Base-by-base conservation (phyloP, 495 filamentous ascomycete genomes). In the Corynascus novoguineensis region DNA sequence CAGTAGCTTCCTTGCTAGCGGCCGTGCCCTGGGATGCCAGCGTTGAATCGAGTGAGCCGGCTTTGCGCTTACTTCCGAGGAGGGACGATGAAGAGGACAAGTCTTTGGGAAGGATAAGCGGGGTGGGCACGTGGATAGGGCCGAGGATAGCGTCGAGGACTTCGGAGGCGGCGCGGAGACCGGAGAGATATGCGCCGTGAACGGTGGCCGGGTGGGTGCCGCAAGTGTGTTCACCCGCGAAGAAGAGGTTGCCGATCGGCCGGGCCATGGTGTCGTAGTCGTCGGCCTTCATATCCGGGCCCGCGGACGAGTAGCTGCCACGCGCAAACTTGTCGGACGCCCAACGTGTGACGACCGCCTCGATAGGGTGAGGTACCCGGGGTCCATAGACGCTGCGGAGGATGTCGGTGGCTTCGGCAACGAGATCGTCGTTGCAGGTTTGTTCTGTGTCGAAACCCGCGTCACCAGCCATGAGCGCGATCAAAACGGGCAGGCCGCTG, bases 151-250 rank as follows among this genome's bases (percentile, higher is more conserved):
- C 70, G 49, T 89, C 84, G 46, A 95, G 78, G 1, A 97, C 79
- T 57, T 97, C 90, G 17, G 88, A 81, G 3, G 95, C 93, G 4
- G 88, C 92, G 17, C 92, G 84, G 4, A 97, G 78, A 9, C 93
- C 93, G 8, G 91, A 95, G 21, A 99, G 82, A 68, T 96, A 99
- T 6, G 93, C 93, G 7, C 93, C 93, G 62, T 99, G 93, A 1
- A 97, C 93, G 5, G 93, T 97, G 27, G 93, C 93, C 9, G 93
- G 93, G 69, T 99, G 92, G 3, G 90, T 95, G 45, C 89, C 90
- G 68, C 87, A 95, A 4, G 93, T 97, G 37, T 93, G 92, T 73
- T 99, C 93, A 24, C 93, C 93, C 4, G 95, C 93, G 72, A 99
- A 99, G 75, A 92, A 91, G 17, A 99, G 75, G 57, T 93, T 95